Evolutionary conservation across 176 grass and related monocot genomes (phyloP), one percentile per base, ranked within the genome.

Genomic region (Bolboschoenus planiculmis): DNA sequence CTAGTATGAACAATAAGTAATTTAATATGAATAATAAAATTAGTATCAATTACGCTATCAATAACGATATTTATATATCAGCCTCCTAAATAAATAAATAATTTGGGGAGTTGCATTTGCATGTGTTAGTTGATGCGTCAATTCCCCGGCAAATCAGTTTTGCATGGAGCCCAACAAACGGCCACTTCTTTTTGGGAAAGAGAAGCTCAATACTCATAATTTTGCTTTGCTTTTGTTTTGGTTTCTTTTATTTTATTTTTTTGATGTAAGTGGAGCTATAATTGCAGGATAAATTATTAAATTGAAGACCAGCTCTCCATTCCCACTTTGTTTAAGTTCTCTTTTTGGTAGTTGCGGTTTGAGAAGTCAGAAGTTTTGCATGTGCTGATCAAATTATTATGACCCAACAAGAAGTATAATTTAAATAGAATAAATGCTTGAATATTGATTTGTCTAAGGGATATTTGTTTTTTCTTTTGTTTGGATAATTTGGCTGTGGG

Each of bases 91-190:
- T n/a, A n/a, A n/a, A n/a, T n/a, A n/a, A n/a, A n/a, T n/a, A n/a
- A n/a, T n/a, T n/a, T 50, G 1, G 3, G 40, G 39, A 40, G 2
- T 79, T n/a, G n/a, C n/a, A n/a, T n/a, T n/a, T 59, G 79, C 79
- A 82, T 72, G 73, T 29, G 84, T 79, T 85, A 66, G 84, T 85
- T 85, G 84, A 54, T 77, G 72, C 37, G 74, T 85, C 74, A 85
- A 85, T 63, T 85, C 72, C 14, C 72, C 40, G 65, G 83, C 61
- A 75, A 71, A 77, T 74, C 64, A 76, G 64, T 84, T n/a, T 44
- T 72, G 53, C 64, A 84, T 76, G 83, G 67, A 84, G 64, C 83
- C 79, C 79, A 82, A 65, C 79, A 63, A 82, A 62, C 56, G 79
- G 56, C 57, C 79, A 36, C 55, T 57, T 59, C n/a, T 76, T 84